Conservation (phyloP, 163 green algal species). For the Chlamydomonas reinhardtii region DNA sequence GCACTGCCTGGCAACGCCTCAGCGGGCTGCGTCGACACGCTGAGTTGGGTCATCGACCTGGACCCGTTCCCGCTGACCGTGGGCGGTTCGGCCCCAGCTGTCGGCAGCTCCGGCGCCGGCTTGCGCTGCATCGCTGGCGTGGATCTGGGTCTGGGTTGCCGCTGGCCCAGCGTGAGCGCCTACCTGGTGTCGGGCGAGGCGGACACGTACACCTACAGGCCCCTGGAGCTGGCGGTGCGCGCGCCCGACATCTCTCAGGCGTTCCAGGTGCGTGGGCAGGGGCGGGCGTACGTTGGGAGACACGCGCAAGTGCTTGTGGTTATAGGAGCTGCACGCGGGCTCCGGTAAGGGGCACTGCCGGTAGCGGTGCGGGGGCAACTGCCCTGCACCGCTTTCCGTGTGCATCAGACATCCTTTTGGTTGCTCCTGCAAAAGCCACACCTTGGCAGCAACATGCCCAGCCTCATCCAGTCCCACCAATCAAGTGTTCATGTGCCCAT, state of each 20-base stretch:
- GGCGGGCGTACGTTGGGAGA: not conserved
- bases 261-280: not conserved
- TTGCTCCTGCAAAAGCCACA: too few species aligned
- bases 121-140: not conserved
- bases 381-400: too few species aligned
- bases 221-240: not conserved
- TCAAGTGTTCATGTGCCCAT: not conserved
- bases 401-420: too few species aligned
- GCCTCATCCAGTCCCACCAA: too few species aligned
- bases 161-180: not conserved
- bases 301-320: too few species aligned
- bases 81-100: not conserved
- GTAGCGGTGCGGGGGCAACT: too few species aligned
- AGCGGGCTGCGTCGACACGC: not conserved
- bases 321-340: too few species aligned
- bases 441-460: too few species aligned
- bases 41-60: slow-evolving; percentile 34
- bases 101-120: not conserved
- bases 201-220: slow-evolving; percentile 18
- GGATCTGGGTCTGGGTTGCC: not conserved
- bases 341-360: too few species aligned
- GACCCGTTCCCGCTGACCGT: not conserved
- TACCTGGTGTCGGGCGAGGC: not conserved
- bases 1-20: not conserved
- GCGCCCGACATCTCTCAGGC: slow-evolving; percentile 11